Conservation (phyloP, 495 filamentous ascomycete species). For the Podospora didyma region DNA sequence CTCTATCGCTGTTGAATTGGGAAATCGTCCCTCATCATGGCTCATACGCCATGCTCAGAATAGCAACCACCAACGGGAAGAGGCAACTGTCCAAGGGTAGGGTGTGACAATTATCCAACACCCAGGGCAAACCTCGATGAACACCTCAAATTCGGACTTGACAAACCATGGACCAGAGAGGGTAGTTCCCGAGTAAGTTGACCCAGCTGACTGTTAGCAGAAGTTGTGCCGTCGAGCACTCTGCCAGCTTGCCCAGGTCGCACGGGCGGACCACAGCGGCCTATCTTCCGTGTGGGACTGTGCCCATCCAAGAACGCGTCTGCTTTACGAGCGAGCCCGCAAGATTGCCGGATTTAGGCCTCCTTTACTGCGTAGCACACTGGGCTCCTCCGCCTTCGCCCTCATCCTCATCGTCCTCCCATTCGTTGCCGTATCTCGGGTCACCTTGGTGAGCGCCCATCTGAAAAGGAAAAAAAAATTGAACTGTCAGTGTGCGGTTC, state of each 20-base stretch:
- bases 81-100: too few relatives aligned
- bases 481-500: background rate
- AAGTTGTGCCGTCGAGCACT: too few relatives aligned
- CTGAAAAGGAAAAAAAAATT: constrained; percentile 30
- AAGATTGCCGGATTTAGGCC: background rate
- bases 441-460: constrained; percentile 66
- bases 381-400: constrained; percentile 53
- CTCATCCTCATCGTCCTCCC: constrained; percentile 76
- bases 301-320: too few relatives aligned
- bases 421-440: constrained; percentile 61
- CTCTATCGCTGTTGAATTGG: too few relatives aligned
- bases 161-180: background rate
- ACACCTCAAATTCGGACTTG: background rate
- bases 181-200: background rate
- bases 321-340: too few relatives aligned
- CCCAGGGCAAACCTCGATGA: too few relatives aligned
- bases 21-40: background rate
- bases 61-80: too few relatives aligned
- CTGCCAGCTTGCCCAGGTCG: too few relatives aligned
- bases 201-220: background rate
- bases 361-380: constrained; percentile 77
- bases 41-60: background rate
- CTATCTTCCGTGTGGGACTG: too few relatives aligned
- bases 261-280: too few relatives aligned
- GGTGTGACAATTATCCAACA: too few relatives aligned